Percentiles rank a stretch among this genome's conserved stretches.
Conservation (phyloP, 805 yeast genomes). For the Zygoascus ofunaensis region DNA sequence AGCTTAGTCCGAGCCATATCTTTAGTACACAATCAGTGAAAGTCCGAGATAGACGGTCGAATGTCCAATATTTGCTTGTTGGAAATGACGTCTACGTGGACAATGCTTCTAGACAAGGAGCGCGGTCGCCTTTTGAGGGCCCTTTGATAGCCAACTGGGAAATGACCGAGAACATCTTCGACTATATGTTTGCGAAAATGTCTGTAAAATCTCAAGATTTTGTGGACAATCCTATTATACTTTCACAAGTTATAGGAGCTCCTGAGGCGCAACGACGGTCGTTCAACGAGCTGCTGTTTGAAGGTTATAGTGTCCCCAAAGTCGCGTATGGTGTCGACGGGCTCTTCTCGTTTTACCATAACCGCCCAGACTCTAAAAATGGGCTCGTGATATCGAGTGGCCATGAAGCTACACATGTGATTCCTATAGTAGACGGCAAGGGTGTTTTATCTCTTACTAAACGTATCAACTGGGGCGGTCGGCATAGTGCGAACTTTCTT, state of each 20-base stretch:
- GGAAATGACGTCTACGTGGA: constrained; percentile 80
- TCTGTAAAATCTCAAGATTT: constrained; percentile 48
- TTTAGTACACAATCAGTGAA: constrained; percentile 65
- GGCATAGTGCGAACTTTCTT: constrained; percentile 56
- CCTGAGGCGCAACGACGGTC: constrained; percentile 61
- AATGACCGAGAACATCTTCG: constrained; percentile 68
- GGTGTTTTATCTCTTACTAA: constrained; percentile 62
- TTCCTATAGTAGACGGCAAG: constrained; percentile 69
- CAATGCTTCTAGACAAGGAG: constrained; percentile 53
- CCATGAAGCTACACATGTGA: constrained; percentile 68
- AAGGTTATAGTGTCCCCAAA: constrained; percentile 66
- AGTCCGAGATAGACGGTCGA: constrained; percentile 68
- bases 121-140: constrained; percentile 81
- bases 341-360: constrained; percentile 65
- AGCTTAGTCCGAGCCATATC: constrained; percentile 39
- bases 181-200: constrained; percentile 72
- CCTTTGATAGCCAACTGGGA: constrained; percentile 89
- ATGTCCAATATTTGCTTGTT: constrained; percentile 47
- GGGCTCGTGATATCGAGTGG: constrained; percentile 84
- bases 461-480: constrained; percentile 89
- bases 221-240: constrained; percentile 68
- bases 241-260: constrained; percentile 70
- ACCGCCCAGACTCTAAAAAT: constrained; percentile 33
- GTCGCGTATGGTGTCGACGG: constrained; percentile 77
- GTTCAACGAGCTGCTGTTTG: constrained; percentile 78